phyloP scores from a whole-genome alignment of 768 basidiomycete species.

The Leccinum boreale region DNA sequence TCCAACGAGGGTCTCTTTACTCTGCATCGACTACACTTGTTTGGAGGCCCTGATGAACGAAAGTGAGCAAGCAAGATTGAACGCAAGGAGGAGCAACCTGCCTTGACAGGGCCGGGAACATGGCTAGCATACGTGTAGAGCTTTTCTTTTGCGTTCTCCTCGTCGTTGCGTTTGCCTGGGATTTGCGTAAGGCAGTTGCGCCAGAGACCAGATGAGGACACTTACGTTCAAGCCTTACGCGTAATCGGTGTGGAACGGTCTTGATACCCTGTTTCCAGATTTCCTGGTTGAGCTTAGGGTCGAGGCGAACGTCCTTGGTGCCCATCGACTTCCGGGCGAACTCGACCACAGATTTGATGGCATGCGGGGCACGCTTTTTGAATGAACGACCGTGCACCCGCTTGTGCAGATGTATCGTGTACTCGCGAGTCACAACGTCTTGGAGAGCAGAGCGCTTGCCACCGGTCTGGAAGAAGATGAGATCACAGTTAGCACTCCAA shows the following conservation, averaged over 20 bases:
- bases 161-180: constrained; percentile 95
- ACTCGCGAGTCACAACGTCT: constrained; percentile 98
- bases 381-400: constrained; percentile 88
- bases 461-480: constrained; percentile 44
- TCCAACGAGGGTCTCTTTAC: constrained; percentile 36
- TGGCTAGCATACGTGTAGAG: constrained; percentile 88
- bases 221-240: constrained; percentile 92
- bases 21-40: constrained; percentile 80
- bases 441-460: constrained; percentile 93
- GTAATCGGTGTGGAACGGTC: constrained; percentile 86
- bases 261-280: constrained; percentile 94
- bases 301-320: constrained; percentile 88
- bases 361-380: constrained; percentile 97
- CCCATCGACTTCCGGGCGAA: constrained; percentile 97
- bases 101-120: constrained; percentile 82
- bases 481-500: constrained; percentile 1
- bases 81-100: constrained; percentile 31
- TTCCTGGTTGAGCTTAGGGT: constrained; percentile 95
- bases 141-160: constrained; percentile 98
- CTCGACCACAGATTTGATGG: constrained; percentile 88
- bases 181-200: not conserved
- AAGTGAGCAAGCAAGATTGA: constrained; percentile 4
- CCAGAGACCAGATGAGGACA: constrained; percentile 12
- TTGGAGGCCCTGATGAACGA: constrained; percentile 66
- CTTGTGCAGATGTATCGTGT: constrained; percentile 98